Evolutionary conservation across 768 basidiomycete species (phyloP), one percentile per base, ranked within the genome.

Genomic region (Termitomyces sp.): DNA sequence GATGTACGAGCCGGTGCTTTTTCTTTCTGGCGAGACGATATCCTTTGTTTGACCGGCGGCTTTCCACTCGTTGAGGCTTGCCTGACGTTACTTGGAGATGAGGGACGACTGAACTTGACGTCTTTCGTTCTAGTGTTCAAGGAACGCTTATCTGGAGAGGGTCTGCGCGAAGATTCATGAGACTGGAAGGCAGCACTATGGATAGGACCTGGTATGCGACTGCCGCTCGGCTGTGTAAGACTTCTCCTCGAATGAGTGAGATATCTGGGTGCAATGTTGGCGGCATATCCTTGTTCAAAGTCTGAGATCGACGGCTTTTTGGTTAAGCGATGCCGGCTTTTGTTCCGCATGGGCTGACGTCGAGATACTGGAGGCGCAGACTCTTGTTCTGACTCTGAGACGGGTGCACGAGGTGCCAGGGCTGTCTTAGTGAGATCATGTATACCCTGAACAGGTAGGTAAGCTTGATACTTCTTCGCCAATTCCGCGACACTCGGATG

Each of bases 251-350:
- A 68, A 62, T 80, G 81, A 10, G 83, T 83, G 26, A 88, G 75
- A 64, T 91, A 87, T 63, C 83, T 80, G 2, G 93, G 88, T 1
- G 92, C 93, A 59, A 94, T 86, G 67, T 95, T 95, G n/a, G 88
- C 91, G 4, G 94, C 93, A 72, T 95, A 96, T 50, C 94, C 86
- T 57, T 89, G 85, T 73, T 96, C 95, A 56, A 93, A 93, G 68
- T 96, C 95, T 6, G 94, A 95, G 10, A 79, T 78, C 9, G 88
- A 87, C 41, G 83, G 73, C 62, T 84, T 85, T 67, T 77, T 81
- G 46, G 80, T 72, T 49, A 78, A 64, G 41, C 78, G 81, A 65
- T 84, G 83, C 59, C 82, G 78, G 36, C 76, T 77, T 63, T 79
- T 82, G 62, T 68, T 78, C 40, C 84, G 80, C 20, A 75, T 56